Base-by-base conservation (phyloP, 306 rosid species). In the Aeschynomene evenia region DNA sequence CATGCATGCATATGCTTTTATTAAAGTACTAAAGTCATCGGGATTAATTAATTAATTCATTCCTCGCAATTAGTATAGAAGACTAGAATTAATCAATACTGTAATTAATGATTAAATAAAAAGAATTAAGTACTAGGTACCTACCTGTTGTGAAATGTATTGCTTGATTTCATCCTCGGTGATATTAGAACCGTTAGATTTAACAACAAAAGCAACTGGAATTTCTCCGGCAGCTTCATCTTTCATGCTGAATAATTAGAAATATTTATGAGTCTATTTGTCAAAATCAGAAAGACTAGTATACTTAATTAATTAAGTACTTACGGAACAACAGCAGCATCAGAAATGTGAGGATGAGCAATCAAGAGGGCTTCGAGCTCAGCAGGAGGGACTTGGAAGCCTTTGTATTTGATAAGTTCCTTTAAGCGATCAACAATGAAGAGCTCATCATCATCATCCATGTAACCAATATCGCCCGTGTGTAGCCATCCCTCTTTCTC, bases 301-400 rank as follows among this genome's bases (percentile, higher is more conserved):
- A n/a, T n/a, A n/a, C n/a, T n/a, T n/a, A n/a, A n/a, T n/a, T n/a
- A n/a, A n/a, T n/a, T n/a, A n/a, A n/a, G n/a, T n/a, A 59, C 85
- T 65, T 85, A 87, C 94, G 89, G 83, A 15, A 90, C 94, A 55
- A 90, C 92, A 0, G 96, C 98, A 0, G 92, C 95, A 18, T 92
- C 95, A 18, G 88, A 72, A 51, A 92, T 82, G 60, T 81, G 56
- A 5, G 88, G 82, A 26, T 92, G 95, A 22, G 96, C 19, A 56
- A 86, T 71, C 43, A 92, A 68, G 75, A 89, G 3, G 14, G 95
- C 85, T 86, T 92, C 98, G 0, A 92, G 89, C 76, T 92, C 98
- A 5, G 98, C 98, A 0, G 98, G 98, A 15, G 98, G 89, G 3
- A 92, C 95, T 68, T 88, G 96, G 75, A 79, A 89, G 4, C 96